phyloP scores from a whole-genome alignment of 192 early-diverging fungal genomes.

The Coemansia guatemalensis region DNA sequence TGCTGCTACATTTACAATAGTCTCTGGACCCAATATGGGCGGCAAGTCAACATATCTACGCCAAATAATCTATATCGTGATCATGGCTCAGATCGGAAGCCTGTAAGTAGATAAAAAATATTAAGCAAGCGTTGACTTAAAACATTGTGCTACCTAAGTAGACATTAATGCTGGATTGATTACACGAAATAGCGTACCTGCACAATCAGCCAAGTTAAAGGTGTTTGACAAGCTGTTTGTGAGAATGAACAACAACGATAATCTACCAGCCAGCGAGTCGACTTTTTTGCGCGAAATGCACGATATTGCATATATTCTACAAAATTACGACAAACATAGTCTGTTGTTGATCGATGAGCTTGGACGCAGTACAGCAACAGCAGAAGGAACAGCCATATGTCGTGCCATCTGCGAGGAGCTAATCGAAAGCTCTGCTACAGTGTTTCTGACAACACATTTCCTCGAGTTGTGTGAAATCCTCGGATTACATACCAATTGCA shows the following conservation, averaged over 20 bases:
- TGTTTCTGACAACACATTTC: slow-evolving; percentile 81
- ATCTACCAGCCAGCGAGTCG: slow-evolving; percentile 60
- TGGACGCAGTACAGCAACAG: slow-evolving; percentile 58
- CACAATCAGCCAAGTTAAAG: slow-evolving; percentile 73
- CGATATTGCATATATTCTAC: slow-evolving; percentile 80
- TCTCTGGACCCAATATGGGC: slow-evolving; percentile 92
- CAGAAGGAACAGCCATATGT: slow-evolving; percentile 70
- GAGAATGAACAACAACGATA: slow-evolving; percentile 72
- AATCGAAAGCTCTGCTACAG: slow-evolving; percentile 56
- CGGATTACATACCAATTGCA: slow-evolving; percentile 55
- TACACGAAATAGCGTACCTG: slow-evolving; percentile 64
- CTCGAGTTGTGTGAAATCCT: slow-evolving; percentile 61
- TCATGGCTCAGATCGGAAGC: slow-evolving; percentile 86
- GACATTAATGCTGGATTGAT: background rate
- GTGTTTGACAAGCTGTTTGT: slow-evolving; percentile 73
- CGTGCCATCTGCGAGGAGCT: slow-evolving; percentile 74
- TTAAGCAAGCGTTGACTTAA: background rate
- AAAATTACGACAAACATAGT: slow-evolving; percentile 64
- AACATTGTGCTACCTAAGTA: background rate
- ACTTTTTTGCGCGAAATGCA: slow-evolving; percentile 88
- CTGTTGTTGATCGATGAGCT: slow-evolving; percentile 92
- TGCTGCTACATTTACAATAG: slow-evolving; percentile 65
- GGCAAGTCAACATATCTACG: slow-evolving; percentile 87
- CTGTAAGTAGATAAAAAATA: slow-evolving; percentile 53
- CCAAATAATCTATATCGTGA: slow-evolving; percentile 71